These are phyloP conservation scores for Metarhizium album DNA, from an alignment of 2,329 filamentous ascomycete genomes.

Conservation along the genomic window DNA sequence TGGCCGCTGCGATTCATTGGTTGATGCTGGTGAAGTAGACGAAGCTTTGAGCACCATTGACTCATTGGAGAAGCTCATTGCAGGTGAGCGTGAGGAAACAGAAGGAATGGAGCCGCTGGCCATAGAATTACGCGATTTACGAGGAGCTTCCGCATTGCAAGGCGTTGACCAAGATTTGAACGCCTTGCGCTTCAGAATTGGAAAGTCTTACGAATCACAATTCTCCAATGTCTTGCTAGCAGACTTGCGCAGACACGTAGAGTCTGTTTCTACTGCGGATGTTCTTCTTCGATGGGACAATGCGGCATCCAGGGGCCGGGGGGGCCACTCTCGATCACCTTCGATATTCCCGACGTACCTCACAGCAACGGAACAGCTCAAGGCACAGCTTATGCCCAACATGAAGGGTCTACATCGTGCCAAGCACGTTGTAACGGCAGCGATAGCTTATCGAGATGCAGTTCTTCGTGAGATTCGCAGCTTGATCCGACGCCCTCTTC, in stretches of 20 bases:
- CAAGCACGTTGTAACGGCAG: conserved; percentile 68
- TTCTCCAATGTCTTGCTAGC: conserved; percentile 69
- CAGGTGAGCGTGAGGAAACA: conserved; percentile 50
- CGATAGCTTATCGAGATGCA: conserved; percentile 73
- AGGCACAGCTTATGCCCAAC: conserved; percentile 57
- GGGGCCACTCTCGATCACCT: conserved; percentile 53
- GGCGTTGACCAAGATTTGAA: conserved; percentile 69
- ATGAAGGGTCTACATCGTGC: conserved; percentile 74
- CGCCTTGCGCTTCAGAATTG: conserved; percentile 67
- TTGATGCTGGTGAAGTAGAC: conserved; percentile 77
- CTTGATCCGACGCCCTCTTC: conserved; percentile 73
- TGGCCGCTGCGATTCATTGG: conserved; percentile 64
- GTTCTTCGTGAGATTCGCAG: conserved; percentile 78
- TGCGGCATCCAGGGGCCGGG: conserved; percentile 61
- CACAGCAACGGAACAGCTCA: conserved; percentile 57
- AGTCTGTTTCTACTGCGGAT: conserved; percentile 56
- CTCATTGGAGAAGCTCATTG: conserved; percentile 66
- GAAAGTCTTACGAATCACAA: conserved; percentile 72
- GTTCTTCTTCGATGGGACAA: conserved; percentile 79
- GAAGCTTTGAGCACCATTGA: conserved; percentile 70
- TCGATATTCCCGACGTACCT: conserved; percentile 72
- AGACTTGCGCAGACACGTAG: conserved; percentile 73
- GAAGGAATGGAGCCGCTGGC: conserved; percentile 17
- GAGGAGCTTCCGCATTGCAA: conserved; percentile 67
- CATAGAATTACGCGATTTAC: conserved; percentile 52